Evolutionary conservation across 2,329 filamentous ascomycete species (phyloP).

Genomic region (Cercospora sp.): DNA sequence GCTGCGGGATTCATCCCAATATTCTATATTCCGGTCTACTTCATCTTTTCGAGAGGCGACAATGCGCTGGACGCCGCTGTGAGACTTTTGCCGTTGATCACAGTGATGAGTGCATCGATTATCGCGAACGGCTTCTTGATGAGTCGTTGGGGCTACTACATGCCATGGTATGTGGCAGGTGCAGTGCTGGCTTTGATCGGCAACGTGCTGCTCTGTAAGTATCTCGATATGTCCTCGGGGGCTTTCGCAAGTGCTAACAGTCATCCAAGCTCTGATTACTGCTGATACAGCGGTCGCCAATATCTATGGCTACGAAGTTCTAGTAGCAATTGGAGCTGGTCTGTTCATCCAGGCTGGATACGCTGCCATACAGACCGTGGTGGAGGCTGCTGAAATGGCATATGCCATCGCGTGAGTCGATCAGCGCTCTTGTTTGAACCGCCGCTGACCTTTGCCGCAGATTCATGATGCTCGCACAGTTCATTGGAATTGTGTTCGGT

Average conservation of each 20-base stretch:
- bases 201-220: not conserved
- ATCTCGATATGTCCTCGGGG: too few relatives aligned
- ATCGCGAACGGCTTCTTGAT: slow-evolving; percentile 39
- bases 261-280: slow-evolving; percentile 38
- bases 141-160: slow-evolving; percentile 44
- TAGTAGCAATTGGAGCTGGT: slow-evolving; percentile 29
- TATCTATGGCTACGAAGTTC: slow-evolving; percentile 33
- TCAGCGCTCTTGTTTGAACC: not conserved
- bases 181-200: slow-evolving; percentile 34
- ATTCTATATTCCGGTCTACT: slow-evolving; percentile 58
- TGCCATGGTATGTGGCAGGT: slow-evolving; percentile 44
- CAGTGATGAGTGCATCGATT: slow-evolving; percentile 40
- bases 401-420: not conserved
- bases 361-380: not conserved
- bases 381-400: not conserved
- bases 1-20: slow-evolving; percentile 33
- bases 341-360: slow-evolving; percentile 27
- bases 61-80: slow-evolving; percentile 44
- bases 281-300: slow-evolving; percentile 17
- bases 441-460: not conserved
- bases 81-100: slow-evolving; percentile 46
- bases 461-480: not conserved
- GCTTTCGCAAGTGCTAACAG: slow-evolving; percentile 22
- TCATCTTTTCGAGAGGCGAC: slow-evolving; percentile 54
- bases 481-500: not conserved